phyloP scores from a whole-genome alignment of 192 early-diverging fungal species.

The Coemansia sp. region DNA sequence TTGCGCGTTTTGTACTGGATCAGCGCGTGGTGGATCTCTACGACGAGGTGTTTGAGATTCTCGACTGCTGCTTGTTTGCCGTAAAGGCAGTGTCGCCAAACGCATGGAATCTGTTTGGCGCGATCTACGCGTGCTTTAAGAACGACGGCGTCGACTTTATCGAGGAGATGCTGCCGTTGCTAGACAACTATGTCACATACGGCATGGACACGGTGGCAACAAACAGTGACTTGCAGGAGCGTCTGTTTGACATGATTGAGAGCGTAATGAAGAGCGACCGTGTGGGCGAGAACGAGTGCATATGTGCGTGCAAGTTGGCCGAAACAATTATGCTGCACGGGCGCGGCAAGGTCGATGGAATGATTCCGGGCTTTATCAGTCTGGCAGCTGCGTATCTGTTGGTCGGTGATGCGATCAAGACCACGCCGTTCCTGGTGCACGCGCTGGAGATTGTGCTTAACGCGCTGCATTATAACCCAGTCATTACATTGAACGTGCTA shows the following conservation, averaged over 20 bases:
- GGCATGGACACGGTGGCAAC: constrained; percentile 76
- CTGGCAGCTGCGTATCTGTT: constrained; percentile 67
- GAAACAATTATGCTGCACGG: constrained; percentile 85
- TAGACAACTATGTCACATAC: constrained; percentile 89
- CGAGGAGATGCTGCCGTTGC: constrained; percentile 85
- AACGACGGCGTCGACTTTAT: constrained; percentile 82
- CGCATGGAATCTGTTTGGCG: constrained; percentile 82
- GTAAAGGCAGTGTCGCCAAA: constrained; percentile 76
- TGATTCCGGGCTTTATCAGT: constrained; percentile 68
- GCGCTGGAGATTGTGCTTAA: constrained; percentile 83
- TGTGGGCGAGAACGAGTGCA: constrained; percentile 74
- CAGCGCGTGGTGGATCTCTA: constrained; percentile 71
- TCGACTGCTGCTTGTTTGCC: constrained; percentile 86
- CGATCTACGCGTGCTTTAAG: constrained; percentile 78
- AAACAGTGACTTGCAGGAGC: constrained; percentile 67
- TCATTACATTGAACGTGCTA: constrained; percentile 69
- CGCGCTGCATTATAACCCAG: constrained; percentile 84
- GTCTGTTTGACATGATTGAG: constrained; percentile 83
- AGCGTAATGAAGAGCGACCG: constrained; percentile 79
- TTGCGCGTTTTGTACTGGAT: constrained; percentile 76
- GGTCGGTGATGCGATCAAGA: constrained; percentile 62
- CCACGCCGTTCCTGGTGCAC: constrained; percentile 69
- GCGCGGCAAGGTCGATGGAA: constrained; percentile 75
- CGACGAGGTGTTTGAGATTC: constrained; percentile 84
- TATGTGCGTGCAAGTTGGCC: constrained; percentile 79